Conservation (phyloP, 441 rosid species). For the Populus hybrid region DNA sequence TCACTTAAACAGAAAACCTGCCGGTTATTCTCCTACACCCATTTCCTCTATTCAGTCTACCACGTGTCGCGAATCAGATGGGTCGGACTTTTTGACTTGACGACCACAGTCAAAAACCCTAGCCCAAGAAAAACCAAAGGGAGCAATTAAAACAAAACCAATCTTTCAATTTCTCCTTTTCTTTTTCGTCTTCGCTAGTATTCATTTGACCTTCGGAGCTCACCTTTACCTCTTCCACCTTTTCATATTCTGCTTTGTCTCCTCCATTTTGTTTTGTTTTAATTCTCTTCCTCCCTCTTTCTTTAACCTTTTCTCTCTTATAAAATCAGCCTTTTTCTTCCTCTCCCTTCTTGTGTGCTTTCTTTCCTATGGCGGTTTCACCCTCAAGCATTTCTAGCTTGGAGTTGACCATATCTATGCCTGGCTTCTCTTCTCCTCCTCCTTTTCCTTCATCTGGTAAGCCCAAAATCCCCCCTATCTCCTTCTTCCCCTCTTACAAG, state of each 20-base stretch:
- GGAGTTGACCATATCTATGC: conserved; percentile 79
- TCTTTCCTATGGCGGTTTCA: conserved; percentile 47
- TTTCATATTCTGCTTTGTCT: conserved; percentile 37
- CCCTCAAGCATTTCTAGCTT: conserved; percentile 58
- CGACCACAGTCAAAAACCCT: conserved; percentile 44
- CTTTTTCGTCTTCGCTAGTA: background rate
- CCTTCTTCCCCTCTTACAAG: background rate
- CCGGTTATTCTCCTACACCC: conserved; percentile 59
- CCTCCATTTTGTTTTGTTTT: conserved; percentile 1
- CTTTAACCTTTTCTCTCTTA: conserved; percentile 23
- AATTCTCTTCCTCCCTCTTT: background rate
- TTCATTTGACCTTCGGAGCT: conserved; percentile 41
- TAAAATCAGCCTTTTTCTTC: conserved; percentile 31
- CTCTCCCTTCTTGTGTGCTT: conserved; percentile 9
- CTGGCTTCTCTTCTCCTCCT: conserved; percentile 75
- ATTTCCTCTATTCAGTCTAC: background rate
- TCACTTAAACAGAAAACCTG: conserved; percentile 34
- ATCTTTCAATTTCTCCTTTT: background rate
- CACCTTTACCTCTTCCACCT: background rate
- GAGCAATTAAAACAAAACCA: background rate
- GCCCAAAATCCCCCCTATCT: background rate
- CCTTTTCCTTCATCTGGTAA: conserved; percentile 50
- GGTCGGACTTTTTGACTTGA: conserved; percentile 14
- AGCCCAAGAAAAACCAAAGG: background rate
- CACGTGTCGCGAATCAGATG: conserved; percentile 49